Base-by-base conservation (phyloP, 106 monocot genomes). In the Narthecium ossifragum region DNA sequence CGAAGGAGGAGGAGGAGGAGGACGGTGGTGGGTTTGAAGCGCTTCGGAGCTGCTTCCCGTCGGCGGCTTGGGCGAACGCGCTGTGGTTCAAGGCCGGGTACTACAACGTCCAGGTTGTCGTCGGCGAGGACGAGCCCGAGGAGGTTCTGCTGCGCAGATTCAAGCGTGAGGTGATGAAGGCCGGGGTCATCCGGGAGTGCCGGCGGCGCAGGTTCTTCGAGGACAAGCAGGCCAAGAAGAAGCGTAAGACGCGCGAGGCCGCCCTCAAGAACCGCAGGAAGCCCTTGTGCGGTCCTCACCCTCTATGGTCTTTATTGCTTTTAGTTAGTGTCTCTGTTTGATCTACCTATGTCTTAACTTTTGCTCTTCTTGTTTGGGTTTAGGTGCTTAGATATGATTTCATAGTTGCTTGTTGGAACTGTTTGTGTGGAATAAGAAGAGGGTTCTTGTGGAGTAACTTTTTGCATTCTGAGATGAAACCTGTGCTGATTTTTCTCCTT, bases 141-240 rank as follows among this genome's bases (percentile, higher is more conserved):
- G 80, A 86, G 41, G 57, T 43, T 31, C 34, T 74, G 46, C 66
- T 85, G 33, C 14, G 74, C 56, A 38, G 69, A 62, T 85, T 85
- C 41, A 48, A 52, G 38, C 53, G 76, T 9, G 73, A 69, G 51
- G 81, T 85, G 20, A 34, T 39, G 33, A 77, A 58, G 33, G 67
- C 71, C 17, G 86, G 86, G 24, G 53, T 86, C 60, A 50, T 86
- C 26, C 73, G 63, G 71, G 86, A 81, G 71, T 74, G 66, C 60
- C 76, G 62, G 57, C 51, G 86, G 31, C 55, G 86, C 27, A 13
- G 66, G 26, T 71, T 62, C 55, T 76, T 63, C 64, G 86, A 86
- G 78, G 55, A 78, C 73, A 62, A 50, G 52, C 74, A 62, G 46
- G 81, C 69, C 26, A 73, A 77, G 67, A 55, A 32, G 69, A 85